Evolutionary conservation across 306 rosid species (phyloP), one percentile per base, ranked within the genome.

Genomic region (Dryas drummondii): DNA sequence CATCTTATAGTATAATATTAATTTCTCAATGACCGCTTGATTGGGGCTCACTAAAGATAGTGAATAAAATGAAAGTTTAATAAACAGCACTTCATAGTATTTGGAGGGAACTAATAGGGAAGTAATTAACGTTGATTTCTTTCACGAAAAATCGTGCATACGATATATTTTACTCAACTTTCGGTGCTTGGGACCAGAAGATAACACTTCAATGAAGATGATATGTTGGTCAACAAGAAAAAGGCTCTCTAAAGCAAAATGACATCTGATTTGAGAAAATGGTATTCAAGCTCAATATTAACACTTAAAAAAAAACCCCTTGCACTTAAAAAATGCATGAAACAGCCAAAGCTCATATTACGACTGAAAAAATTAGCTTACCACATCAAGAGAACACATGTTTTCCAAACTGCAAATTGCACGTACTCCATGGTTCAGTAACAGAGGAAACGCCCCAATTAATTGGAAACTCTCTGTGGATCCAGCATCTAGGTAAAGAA

Each of bases 401-500:
- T 75, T 80, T 82, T 88, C 90, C 88, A 91, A 90, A 85, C 94
- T 91, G 78, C 97, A 93, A 65, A 93, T 72, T 22, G 87, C 91
- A 22, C 80, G 90, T 19, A 84, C 94, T 68, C 98, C 96, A 48
- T 84, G 89, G 69, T 86, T 88, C 47, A 93, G 85, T 81, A 93
- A 85, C 70, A 87, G 54, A 46, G 96, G 79, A 80, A 82, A 91
- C 9, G 97, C 93, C 76, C 89, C 97, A 41, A 77, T 83, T 80
- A 82, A 80, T 59, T 91, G 98, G 82, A 93, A 93, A 81, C 97
- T 91, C 80, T 93, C 94, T 1, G 89, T 82, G 49, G 86, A 77
- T 51, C 98, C 98, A 71, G 92, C 94, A 87, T 93, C 98, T 58
- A 93, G 77, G 83, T 91, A 91, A 79, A 93, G 80, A 81, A 87